Base-by-base conservation (phyloP, 257 asterid genomes). In the Plantago ovata region DNA sequence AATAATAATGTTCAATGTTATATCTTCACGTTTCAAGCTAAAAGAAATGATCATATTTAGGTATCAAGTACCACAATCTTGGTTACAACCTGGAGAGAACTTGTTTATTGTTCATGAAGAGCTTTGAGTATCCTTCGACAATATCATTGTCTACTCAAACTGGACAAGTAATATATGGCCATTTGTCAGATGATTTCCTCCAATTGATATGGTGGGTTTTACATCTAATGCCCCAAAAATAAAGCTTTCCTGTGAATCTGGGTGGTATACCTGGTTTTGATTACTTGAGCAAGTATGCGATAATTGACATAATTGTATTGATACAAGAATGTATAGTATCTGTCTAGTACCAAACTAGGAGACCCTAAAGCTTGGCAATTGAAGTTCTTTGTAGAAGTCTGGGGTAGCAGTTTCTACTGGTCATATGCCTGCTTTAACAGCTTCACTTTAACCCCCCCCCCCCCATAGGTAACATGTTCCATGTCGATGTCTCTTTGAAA, bases 81-180 rank as follows among this genome's bases (percentile, higher is more conserved):
- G 94, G 95, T 63, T 86, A 64, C 69, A 64, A 51, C 52, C n/a
- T n/a, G n/a, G n/a, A n/a, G n/a, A n/a, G n/a, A n/a, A n/a, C n/a
- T n/a, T n/a, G n/a, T n/a, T n/a, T 13, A 88, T 86, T 51, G 69
- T 86, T 41, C 94, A 81, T 38, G 95, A 86, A 69, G 95, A 86
- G 66, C 64, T 84, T 0, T 86, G 94, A 6, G 91, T 79, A 84
- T 66, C 95, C 93, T 40, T 68, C 76, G 10, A 78, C 74, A 15
- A 77, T 83, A 64, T 75, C 93, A 1, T 23, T 83, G 13, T 49
- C 60, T 6, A 53, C 75, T 41, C 75, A 56, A 67, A 69, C 51
- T 3, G 77, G 80, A 33, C 81, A 81, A 71, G 75, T 42, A n/a
- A n/a, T n/a, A n/a, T n/a, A n/a, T n/a, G n/a, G n/a, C n/a, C n/a